Conservation (phyloP, 805 yeast genomes). For the Starmerella cellae region DNA sequence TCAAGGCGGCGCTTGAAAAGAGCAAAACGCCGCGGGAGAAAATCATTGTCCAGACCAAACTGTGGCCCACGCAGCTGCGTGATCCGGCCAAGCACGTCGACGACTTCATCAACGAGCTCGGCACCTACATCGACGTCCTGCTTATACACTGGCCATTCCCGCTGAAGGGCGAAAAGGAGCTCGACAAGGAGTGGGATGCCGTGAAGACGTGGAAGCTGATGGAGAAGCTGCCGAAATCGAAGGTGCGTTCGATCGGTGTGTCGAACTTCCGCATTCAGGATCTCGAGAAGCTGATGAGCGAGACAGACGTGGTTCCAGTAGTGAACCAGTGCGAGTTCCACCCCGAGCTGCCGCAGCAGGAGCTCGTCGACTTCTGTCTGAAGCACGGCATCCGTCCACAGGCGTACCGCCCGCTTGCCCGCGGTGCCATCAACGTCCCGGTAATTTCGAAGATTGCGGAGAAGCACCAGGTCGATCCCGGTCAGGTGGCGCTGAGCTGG, state of each 20-base stretch:
- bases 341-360: slow-evolving; percentile 54
- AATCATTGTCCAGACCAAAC: slow-evolving; percentile 57
- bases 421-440: slow-evolving; percentile 39
- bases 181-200: slow-evolving; percentile 32
- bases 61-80: slow-evolving; percentile 31
- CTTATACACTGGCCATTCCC: slow-evolving; percentile 72
- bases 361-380: slow-evolving; percentile 41
- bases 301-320: slow-evolving; percentile 45
- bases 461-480: slow-evolving; percentile 40
- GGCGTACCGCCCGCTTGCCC: slow-evolving; percentile 70
- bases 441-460: slow-evolving; percentile 39
- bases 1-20: slow-evolving; percentile 37
- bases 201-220: slow-evolving; percentile 46
- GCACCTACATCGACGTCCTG: slow-evolving; percentile 61
- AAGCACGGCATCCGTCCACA: slow-evolving; percentile 43
- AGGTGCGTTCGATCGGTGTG: slow-evolving; percentile 55
- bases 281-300: slow-evolving; percentile 35
- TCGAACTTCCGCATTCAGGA: slow-evolving; percentile 49
- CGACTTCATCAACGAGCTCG: slow-evolving; percentile 48
- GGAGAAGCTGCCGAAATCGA: slow-evolving; percentile 40
- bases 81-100: slow-evolving; percentile 42
- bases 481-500: slow-evolving; percentile 50
- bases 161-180: slow-evolving; percentile 10
- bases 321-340: slow-evolving; percentile 64
- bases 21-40: slow-evolving; percentile 42